Evolutionary conservation across 768 basidiomycete species (phyloP).

Genomic region (Suillus weaverae): DNA sequence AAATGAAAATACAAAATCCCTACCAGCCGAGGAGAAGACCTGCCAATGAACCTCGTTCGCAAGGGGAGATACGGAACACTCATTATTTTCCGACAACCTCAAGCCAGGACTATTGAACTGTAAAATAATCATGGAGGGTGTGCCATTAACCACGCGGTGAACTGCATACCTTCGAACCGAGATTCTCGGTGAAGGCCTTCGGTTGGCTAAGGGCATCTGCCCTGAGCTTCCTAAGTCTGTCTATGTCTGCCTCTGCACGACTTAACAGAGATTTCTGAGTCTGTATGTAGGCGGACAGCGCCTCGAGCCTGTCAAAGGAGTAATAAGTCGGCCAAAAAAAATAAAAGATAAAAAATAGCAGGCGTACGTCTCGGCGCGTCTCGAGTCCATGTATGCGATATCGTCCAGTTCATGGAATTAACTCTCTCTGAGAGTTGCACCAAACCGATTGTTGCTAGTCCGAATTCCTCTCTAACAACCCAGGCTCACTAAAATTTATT

Average conservation of each 20-base stretch:
- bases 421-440: constrained; percentile 9
- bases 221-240: constrained; percentile 48
- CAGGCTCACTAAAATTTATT: constrained; percentile 22
- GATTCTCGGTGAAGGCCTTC: constrained; percentile 31
- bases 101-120: constrained; percentile 35
- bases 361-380: constrained; percentile 37
- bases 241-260: constrained; percentile 64
- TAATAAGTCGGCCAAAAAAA: constrained; percentile 2
- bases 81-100: constrained; percentile 44
- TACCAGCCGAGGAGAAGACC: constrained; percentile 57
- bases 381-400: constrained; percentile 29
- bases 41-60: constrained; percentile 64
- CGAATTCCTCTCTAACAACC: background rate
- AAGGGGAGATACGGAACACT: constrained; percentile 40
- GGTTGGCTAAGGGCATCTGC: constrained; percentile 38
- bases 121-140: constrained; percentile 26
- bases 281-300: constrained; percentile 65
- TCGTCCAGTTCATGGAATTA: constrained; percentile 36
- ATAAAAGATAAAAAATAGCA: background rate
- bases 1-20: constrained; percentile 15
- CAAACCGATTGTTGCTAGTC: background rate
- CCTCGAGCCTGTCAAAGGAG: constrained; percentile 39
- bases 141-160: constrained; percentile 7
- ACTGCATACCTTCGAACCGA: constrained; percentile 36
- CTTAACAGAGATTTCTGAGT: constrained; percentile 59